These are phyloP conservation scores for Microdochium bolleyi DNA, from an alignment of 2,329 filamentous ascomycete species.

Conservation along the genomic window DNA sequence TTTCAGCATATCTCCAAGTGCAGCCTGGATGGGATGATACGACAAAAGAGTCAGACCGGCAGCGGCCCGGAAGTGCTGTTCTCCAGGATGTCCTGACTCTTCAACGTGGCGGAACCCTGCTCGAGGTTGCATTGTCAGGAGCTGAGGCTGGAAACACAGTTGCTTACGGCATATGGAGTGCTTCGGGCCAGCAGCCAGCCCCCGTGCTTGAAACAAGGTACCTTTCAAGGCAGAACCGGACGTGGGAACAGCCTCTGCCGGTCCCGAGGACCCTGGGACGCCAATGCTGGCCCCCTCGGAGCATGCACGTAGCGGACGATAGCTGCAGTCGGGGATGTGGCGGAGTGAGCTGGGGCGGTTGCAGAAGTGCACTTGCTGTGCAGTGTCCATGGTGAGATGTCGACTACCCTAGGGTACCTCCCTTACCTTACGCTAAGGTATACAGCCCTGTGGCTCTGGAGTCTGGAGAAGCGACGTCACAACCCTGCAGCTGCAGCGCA, in stretches of 20 bases:
- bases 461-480: no score
- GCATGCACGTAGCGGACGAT: not conserved
- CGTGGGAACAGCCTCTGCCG: not conserved
- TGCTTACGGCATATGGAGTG: no score
- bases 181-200: no score
- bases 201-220: no score
- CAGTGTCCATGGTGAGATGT: not conserved
- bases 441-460: no score
- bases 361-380: not conserved
- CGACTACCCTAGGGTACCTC: no score
- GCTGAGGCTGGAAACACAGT: not conserved
- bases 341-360: not conserved
- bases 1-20: no score
- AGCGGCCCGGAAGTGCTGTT: not conserved
- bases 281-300: not conserved
- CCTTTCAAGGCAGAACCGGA: no score
- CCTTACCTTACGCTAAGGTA: no score
- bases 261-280: not conserved
- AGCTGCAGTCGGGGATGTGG: not conserved
- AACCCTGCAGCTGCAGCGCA: no score
- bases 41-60: not conserved
- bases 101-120: not conserved
- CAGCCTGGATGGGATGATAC: no score
- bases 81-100: not conserved
- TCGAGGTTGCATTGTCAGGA: not conserved